Evolutionary conservation across 352 stramenopile genomes (phyloP).

Genomic region (Phytophthora europaea): DNA sequence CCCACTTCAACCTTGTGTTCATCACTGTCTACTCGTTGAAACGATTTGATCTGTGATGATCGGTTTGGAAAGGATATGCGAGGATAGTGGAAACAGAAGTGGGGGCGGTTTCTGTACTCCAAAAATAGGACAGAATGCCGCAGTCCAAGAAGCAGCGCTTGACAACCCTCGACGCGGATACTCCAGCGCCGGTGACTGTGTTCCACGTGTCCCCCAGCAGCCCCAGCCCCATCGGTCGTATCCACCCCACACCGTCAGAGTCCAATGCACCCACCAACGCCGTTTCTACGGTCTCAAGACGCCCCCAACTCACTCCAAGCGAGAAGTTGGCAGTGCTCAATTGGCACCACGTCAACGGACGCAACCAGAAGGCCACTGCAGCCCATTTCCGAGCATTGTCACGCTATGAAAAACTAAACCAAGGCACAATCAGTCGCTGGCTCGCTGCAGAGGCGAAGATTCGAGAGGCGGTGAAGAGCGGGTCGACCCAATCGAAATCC

Average conservation of each 20-base stretch:
- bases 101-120: no score
- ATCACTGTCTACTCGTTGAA: no score
- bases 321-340: slow-evolving; percentile 24
- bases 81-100: no score
- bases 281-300: not conserved
- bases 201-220: not conserved
- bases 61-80: no score
- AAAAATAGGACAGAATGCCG: not conserved
- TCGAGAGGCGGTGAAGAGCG: not conserved
- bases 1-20: no score
- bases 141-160: slow-evolving; percentile 16
- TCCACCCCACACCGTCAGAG: not conserved
- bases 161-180: not conserved
- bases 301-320: slow-evolving; percentile 1
- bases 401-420: slow-evolving; percentile 27
- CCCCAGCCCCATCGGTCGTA: slow-evolving; percentile 7
- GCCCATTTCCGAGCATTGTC: slow-evolving; percentile 15
- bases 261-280: not conserved
- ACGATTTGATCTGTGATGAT: no score
- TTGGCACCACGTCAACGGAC: slow-evolving; percentile 22
- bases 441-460: slow-evolving; percentile 25
- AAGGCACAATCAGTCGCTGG: slow-evolving; percentile 38
- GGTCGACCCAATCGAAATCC: not conserved
- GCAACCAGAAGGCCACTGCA: slow-evolving; percentile 21
- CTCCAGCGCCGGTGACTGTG: not conserved